Percentiles rank a stretch among this genome's conserved stretches.
Evolutionary conservation across 1,284 basidiomycete genomes (phyloP).

Genomic region (Leccinum fuscescens): DNA sequence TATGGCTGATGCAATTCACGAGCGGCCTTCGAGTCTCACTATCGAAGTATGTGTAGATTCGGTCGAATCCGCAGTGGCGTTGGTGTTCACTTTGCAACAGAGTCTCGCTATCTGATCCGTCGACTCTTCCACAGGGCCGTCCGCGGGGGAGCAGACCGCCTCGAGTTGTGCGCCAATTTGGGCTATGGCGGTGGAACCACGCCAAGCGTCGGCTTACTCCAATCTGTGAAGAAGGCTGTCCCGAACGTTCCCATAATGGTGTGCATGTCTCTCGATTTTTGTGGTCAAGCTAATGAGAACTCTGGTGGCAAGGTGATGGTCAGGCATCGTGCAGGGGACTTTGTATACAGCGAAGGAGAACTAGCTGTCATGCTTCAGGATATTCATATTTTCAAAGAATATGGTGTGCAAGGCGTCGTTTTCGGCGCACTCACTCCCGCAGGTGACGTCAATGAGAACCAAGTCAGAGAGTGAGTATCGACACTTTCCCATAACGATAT

Average conservation of each 20-base stretch:
- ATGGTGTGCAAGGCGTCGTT: constrained; percentile 64
- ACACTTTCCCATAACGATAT: neutral
- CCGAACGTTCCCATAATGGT: constrained; percentile 68
- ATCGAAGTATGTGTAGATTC: constrained; percentile 83
- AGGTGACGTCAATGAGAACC: constrained; percentile 59
- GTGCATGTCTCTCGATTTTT: constrained; percentile 31
- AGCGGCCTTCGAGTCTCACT: constrained; percentile 26
- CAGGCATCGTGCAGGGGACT: constrained; percentile 74
- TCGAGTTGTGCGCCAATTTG: constrained; percentile 77
- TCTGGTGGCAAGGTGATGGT: constrained; percentile 63
- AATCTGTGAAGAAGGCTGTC: constrained; percentile 47
- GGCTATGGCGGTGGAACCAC: constrained; percentile 75
- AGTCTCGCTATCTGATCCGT: constrained; percentile 9
- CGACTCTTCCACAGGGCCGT: constrained; percentile 55
- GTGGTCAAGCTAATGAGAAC: neutral
- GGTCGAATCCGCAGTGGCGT: constrained; percentile 70
- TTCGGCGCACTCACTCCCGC: constrained; percentile 61
- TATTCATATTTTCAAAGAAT: constrained; percentile 56
- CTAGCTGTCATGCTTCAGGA: constrained; percentile 72
- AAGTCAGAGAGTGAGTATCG: constrained; percentile 46
- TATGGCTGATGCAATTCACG: neutral
- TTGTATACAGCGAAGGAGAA: constrained; percentile 66
- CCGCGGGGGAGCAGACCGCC: constrained; percentile 65
- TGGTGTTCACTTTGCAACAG: constrained; percentile 28
- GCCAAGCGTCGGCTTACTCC: constrained; percentile 70